Conservation (phyloP, 1,284 basidiomycete genomes). For the Moesziomyces globuligerus region DNA sequence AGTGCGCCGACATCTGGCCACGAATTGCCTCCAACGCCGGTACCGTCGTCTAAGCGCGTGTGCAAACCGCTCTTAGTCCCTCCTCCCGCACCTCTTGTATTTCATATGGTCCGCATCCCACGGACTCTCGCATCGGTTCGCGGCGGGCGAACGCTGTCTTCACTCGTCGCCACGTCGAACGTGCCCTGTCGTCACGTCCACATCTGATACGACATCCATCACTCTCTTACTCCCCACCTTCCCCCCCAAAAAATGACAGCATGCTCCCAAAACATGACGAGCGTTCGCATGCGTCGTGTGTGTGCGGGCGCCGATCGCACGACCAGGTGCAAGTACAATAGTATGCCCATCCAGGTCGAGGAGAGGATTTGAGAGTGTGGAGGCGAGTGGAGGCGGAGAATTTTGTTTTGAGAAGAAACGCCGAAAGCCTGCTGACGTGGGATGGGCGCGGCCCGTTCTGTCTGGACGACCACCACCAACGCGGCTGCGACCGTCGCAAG, state of each 20-base stretch:
- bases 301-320: too few species aligned
- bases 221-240: conserved; percentile 22
- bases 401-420: background rate
- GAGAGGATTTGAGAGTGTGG: background rate
- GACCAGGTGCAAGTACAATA: too few species aligned
- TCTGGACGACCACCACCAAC: background rate
- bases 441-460: background rate
- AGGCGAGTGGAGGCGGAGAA: background rate
- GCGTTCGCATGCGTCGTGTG: too few species aligned
- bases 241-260: conserved; percentile 44
- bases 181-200: conserved; percentile 39
- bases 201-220: conserved; percentile 29
- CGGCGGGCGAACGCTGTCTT: background rate
- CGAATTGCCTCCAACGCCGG: conserved; percentile 97
- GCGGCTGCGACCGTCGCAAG: background rate
- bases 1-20: conserved; percentile 99
- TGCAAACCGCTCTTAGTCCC: background rate
- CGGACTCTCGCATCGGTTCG: conserved; percentile 8
- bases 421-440: background rate
- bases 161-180: conserved; percentile 20
- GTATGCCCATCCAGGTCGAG: background rate
- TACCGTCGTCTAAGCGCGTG: conserved; percentile 80
- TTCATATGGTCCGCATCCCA: conserved; percentile 31
- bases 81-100: conserved; percentile 24
- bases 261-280: conserved; percentile 47